phyloP scores from a whole-genome alignment of 371 early-diverging fungal genomes.

The Chytridium lagenaria region DNA sequence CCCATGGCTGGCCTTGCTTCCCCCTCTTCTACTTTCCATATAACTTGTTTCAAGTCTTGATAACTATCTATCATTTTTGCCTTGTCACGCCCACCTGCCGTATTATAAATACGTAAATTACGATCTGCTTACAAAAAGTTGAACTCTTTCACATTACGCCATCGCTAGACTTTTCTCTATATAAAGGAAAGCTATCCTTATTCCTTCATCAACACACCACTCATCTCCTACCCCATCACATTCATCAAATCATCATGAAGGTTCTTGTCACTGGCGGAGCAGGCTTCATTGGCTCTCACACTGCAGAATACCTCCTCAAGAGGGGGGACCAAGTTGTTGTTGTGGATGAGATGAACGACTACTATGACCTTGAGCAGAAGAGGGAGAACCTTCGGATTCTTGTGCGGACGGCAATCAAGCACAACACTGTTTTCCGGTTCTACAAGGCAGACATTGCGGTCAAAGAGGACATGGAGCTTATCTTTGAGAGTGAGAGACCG shows the following conservation, averaged over 20 bases:
- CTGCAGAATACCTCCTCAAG: slow-evolving; percentile 68
- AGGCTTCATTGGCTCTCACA: slow-evolving; percentile 89
- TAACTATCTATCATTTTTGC: too few species aligned
- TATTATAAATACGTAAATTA: too few species aligned
- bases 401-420: not conserved
- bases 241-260: slow-evolving; percentile 6
- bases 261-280: slow-evolving; percentile 89
- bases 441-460: slow-evolving; percentile 33
- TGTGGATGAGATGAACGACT: slow-evolving; percentile 41
- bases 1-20: too few species aligned
- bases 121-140: too few species aligned
- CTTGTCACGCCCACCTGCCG: too few species aligned
- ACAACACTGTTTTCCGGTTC: slow-evolving; percentile 19
- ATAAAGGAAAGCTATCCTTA: too few species aligned
- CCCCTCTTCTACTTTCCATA: too few species aligned
- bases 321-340: slow-evolving; percentile 33
- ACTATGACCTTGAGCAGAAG: slow-evolving; percentile 34
- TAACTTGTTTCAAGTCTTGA: too few species aligned
- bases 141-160: too few species aligned
- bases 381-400: slow-evolving; percentile 30
- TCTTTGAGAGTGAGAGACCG: slow-evolving; percentile 20
- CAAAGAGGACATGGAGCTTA: slow-evolving; percentile 12
- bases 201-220: not conserved
- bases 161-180: too few species aligned
- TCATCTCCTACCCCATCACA: not conserved